Base-by-base conservation (phyloP, 2,329 filamentous ascomycete genomes). In the Meredithiella fracta region DNA sequence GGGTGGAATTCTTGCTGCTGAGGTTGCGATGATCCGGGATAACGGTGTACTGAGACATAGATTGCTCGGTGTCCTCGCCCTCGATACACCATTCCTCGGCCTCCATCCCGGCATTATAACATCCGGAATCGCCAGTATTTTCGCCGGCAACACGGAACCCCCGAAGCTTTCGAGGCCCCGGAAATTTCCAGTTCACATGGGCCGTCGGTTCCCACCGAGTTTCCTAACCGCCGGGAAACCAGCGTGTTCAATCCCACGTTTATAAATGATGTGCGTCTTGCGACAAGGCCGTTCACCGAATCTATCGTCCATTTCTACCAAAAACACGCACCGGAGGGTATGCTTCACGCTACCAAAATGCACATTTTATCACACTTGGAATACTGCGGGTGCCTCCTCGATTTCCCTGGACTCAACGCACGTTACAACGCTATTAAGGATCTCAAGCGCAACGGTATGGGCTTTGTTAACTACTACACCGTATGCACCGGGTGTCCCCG, bases 381-480 rank as follows among this genome's bases (percentile, higher is more conserved):
- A 63, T 94, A 91, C 65, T 87, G 86, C 3, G 78, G 83, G 22
- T 85, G 84, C 58, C 77, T 95, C 64, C 82, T 87, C 49, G 87
- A 95, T 65, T 87, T 83, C 60, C 70, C 74, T 1, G 79, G 79
- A 8, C 73, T 95, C 29, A 82, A 82, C 60, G 71, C 70, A 38
- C 75, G 89, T 25, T 94, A 95, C 67, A 73, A 74, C 23, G 77
- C 70, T 44, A 69, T 95, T 25, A 77, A 86, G 55, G 77, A 75
- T 1, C 70, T 94, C 8, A 88, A 94, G 64, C 82, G 86, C 3
- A 77, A 86, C 57, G 79, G 83, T 60, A 62, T 92, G 9, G 77
- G 88, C 15, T 95, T 95, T 63, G 74, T 87, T 57, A 95, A 95
- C 65, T 95, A 94, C 66, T 95, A 91, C 65, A 94, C 89, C 1